phyloP scores from a whole-genome alignment of 306 rosid genomes.

The Hippophae tibetana region DNA sequence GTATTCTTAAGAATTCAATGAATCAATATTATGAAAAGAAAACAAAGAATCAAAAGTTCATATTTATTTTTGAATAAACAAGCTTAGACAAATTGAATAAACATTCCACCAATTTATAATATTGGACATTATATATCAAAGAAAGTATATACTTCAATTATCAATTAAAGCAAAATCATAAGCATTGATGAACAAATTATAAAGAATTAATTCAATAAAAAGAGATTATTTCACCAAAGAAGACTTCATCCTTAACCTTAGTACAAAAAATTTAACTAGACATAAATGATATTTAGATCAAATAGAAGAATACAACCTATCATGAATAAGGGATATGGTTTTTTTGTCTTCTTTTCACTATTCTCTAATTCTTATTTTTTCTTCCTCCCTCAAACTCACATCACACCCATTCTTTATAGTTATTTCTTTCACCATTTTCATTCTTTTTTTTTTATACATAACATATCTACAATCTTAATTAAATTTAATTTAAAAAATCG shows the following conservation, averaged over 20 bases:
- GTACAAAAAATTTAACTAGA: background rate
- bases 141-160: background rate
- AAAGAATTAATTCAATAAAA: background rate
- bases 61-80: background rate
- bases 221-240: background rate
- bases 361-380: too few relatives aligned
- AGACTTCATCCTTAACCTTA: background rate
- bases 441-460: too few relatives aligned
- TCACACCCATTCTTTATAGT: too few relatives aligned
- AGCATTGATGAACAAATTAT: background rate
- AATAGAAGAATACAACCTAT: too few relatives aligned
- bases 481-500: too few relatives aligned
- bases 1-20: too few relatives aligned
- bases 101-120: background rate
- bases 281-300: background rate
- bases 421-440: too few relatives aligned
- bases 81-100: background rate
- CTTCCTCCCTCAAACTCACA: too few relatives aligned
- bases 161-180: background rate
- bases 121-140: background rate
- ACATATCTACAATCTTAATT: too few relatives aligned
- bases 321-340: background rate
- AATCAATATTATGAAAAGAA: too few relatives aligned
- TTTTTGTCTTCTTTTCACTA: background rate
- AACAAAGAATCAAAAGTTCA: too few relatives aligned